A percentile compares a stretch with the other conserved stretches of the same genome.
Evolutionary conservation across 768 basidiomycete genomes (phyloP).

Genomic region (Peribolospora baueri): DNA sequence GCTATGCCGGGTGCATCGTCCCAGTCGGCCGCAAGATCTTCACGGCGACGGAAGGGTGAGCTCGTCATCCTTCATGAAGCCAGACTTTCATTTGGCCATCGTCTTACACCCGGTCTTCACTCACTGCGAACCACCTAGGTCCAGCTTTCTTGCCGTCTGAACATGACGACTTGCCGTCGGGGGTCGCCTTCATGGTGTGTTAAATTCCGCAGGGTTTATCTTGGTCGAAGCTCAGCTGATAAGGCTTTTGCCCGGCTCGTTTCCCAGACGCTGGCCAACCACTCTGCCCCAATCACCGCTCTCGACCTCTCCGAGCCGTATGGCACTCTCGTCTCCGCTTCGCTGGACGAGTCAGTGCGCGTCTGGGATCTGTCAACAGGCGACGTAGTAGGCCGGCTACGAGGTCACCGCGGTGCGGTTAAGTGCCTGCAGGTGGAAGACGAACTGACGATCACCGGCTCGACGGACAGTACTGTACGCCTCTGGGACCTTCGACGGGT

Average conservation of each 20-base stretch:
- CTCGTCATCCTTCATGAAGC: not conserved
- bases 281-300: conserved; percentile 55
- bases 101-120: not conserved
- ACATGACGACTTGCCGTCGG: conserved; percentile 79
- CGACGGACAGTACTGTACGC: conserved; percentile 57
- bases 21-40: too few species aligned
- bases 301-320: conserved; percentile 95
- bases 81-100: not conserved
- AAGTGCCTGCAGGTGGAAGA: conserved; percentile 87
- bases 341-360: conserved; percentile 51
- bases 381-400: conserved; percentile 55
- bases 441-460: conserved; percentile 68
- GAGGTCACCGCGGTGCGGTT: conserved; percentile 34
- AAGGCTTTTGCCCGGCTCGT: not conserved
- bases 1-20: not conserved
- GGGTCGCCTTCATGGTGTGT: conserved; percentile 67
- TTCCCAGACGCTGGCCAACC: conserved; percentile 50
- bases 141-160: conserved; percentile 92
- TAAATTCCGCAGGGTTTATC: not conserved
- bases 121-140: conserved; percentile 25
- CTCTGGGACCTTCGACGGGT: conserved; percentile 52
- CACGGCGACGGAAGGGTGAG: not conserved
- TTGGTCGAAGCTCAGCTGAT: not conserved
- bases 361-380: conserved; percentile 90
- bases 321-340: conserved; percentile 68